A percentile compares a stretch with the other conserved stretches of the same genome.
Conservation (phyloP, 2,329 filamentous ascomycete species). For the Drechslerella coelobrocha region DNA sequence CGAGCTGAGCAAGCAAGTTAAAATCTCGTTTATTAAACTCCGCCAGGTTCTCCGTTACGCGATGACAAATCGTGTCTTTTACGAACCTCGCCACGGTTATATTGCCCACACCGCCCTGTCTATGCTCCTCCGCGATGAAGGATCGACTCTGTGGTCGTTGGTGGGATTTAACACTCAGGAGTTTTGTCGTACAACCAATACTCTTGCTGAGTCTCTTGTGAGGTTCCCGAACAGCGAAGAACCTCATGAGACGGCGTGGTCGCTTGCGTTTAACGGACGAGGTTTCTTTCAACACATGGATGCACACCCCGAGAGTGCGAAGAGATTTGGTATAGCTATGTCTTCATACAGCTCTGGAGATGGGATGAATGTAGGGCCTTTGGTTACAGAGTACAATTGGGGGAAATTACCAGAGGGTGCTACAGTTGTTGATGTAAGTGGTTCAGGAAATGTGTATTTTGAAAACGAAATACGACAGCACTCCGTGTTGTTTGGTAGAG, state of each 20-base stretch:
- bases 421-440: constrained; percentile 64
- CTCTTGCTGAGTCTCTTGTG: constrained; percentile 53
- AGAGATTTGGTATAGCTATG: constrained; percentile 66
- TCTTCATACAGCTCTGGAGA: constrained; percentile 64
- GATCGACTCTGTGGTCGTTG: constrained; percentile 63
- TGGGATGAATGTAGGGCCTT: constrained; percentile 64
- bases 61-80: constrained; percentile 67
- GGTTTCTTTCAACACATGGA: constrained; percentile 57
- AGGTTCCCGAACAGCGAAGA: constrained; percentile 53
- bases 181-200: constrained; percentile 53
- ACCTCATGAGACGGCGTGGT: constrained; percentile 55
- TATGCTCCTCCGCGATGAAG: constrained; percentile 62
- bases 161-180: constrained; percentile 66
- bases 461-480: background rate
- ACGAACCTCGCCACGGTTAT: constrained; percentile 62
- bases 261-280: constrained; percentile 54
- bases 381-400: constrained; percentile 66
- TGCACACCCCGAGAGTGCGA: constrained; percentile 57
- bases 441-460: background rate
- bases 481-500: background rate
- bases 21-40: constrained; percentile 61
- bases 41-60: constrained; percentile 65
- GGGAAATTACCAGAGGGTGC: constrained; percentile 59
- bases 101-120: constrained; percentile 67
- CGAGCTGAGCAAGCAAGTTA: constrained; percentile 19